Base-by-base conservation (phyloP, 805 yeast species). In the Starmerella kuoi region DNA sequence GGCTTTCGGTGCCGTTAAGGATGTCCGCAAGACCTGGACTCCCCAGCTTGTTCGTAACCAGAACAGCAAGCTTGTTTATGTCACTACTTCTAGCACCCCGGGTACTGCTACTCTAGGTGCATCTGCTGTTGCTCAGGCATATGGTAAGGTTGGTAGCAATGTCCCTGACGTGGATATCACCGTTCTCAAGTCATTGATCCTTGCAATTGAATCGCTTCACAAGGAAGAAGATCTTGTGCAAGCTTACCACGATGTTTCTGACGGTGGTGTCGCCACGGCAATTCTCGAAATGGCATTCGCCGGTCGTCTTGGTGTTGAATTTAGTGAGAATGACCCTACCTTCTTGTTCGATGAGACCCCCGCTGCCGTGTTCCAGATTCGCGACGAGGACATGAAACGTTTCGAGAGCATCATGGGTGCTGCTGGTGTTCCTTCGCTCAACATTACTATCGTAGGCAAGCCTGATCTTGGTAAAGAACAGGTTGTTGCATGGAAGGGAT, bases 281-380 rank as follows among this genome's bases (percentile, higher is more conserved):
- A 67, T 83, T 35, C 65, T 80, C 34, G 98, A 91, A 67, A 91
- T 91, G 97, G 94, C 95, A 0, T 91, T 91, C 65, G 95, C 97
- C 35, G 87, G 88, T 25, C 77, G 96, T 66, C 73, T 76, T 40
- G 98, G 98, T 50, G 59, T 87, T 44, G 71, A 76, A 40, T 64
- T 87, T 41, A 54, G 58, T 17, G 54, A 57, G 15, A 51, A 56
- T 19, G 72, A 69, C 46, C 62, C 67, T 11, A 66, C 76, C 41
- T 63, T 78, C 12, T 66, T 87, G 55, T 91, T 91, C 70, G 80
- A 79, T 59, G 98, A 91, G 66, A 97, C 91, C 60, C 71, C 91
- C 36, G 98, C 96, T 60, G 88, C 94, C 27, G 94, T 88, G 22
- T 86, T 91, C 86, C 98, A 91, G 63, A 71, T 88, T 52, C 52